Percentiles rank a stretch among this genome's conserved stretches.
Conservation (phyloP, 495 filamentous ascomycete species). For the Aspergillus mulundensis region DNA sequence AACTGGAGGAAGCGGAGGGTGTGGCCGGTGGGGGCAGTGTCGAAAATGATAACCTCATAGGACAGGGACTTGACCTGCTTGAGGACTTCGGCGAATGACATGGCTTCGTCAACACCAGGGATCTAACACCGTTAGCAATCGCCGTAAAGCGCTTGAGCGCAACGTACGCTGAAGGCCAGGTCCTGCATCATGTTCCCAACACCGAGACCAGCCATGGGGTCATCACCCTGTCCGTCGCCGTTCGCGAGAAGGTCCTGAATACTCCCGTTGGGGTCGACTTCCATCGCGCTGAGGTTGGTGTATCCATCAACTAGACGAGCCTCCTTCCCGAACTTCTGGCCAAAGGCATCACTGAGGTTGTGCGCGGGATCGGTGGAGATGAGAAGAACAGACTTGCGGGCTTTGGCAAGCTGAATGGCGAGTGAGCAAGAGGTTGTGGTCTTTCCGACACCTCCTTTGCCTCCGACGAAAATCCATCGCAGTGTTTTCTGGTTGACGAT, state of each 20-base stretch:
- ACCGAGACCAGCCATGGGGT: conserved; percentile 60
- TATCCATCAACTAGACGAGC: conserved; percentile 89
- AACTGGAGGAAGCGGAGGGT: conserved; percentile 99
- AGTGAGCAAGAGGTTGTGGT: conserved; percentile 98
- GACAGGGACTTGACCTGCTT: conserved; percentile 99
- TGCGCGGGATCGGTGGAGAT: conserved; percentile 99
- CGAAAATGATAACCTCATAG: conserved; percentile 98
- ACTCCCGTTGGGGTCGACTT: conserved; percentile 97
- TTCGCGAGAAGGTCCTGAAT: conserved; percentile 90
- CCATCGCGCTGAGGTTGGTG: conserved; percentile 94
- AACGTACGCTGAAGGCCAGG: conserved; percentile 62
- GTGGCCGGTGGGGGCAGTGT: conserved; percentile 98
- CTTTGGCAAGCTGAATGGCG: conserved; percentile 95
- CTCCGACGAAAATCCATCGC: conserved; percentile 98
- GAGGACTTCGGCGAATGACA: conserved; percentile 98
- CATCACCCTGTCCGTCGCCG: conserved; percentile 69
- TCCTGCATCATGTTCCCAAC: conserved; percentile 75
- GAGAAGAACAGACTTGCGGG: conserved; percentile 89
- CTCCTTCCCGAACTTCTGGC: conserved; percentile 99
- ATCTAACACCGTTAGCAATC: conserved; percentile 56
- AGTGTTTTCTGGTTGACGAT: conserved; percentile 91
- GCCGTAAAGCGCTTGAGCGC: neutral
- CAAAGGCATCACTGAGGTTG: conserved; percentile 97
- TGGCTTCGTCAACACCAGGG: conserved; percentile 96
- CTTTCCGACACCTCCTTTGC: conserved; percentile 99